These are phyloP conservation scores for Puccinia novopanici DNA, from an alignment of 1,284 basidiomycete genomes.

Conservation along the genomic window DNA sequence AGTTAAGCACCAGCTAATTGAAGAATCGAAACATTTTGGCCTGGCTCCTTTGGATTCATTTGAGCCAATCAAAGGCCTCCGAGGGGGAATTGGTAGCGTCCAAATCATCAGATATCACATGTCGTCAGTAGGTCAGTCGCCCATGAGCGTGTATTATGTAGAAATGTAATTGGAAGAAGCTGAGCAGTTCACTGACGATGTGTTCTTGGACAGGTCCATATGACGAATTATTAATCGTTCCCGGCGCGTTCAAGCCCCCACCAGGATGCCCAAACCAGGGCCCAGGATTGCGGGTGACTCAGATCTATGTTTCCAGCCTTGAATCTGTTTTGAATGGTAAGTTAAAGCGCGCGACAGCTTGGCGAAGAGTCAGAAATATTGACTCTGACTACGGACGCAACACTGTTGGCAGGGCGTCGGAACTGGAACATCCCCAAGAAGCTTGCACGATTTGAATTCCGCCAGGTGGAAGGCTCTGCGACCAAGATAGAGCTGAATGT, in stretches of 20 bases:
- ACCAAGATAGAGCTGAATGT: constrained; percentile 22
- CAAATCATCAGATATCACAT: constrained; percentile 35
- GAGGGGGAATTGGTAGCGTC: constrained; percentile 23
- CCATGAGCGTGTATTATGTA: background rate
- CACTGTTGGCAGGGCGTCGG: constrained; percentile 3
- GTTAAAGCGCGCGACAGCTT: background rate
- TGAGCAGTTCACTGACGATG: background rate
- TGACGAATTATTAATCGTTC: constrained; percentile 44
- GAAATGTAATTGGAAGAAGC: background rate
- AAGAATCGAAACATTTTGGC: background rate
- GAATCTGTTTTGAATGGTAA: constrained; percentile 36
- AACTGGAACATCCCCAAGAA: constrained; percentile 45
- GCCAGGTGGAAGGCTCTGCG: background rate
- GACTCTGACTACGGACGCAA: background rate
- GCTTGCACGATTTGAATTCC: constrained; percentile 40
- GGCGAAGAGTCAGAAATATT: background rate
- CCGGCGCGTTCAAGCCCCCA: constrained; percentile 26
- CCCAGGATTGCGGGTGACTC: constrained; percentile 11
- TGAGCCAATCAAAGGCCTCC: background rate
- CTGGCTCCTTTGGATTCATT: constrained; percentile 26
- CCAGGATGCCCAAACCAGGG: background rate
- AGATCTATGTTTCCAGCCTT: constrained; percentile 39
- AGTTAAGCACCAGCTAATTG: background rate
- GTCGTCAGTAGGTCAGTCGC: constrained; percentile 19
- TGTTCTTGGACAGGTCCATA: constrained; percentile 23